Percentiles rank a stretch among this genome's conserved stretches.
Evolutionary conservation across 495 filamentous ascomycete genomes (phyloP).

Genomic region (Talaromyces wortmannii): DNA sequence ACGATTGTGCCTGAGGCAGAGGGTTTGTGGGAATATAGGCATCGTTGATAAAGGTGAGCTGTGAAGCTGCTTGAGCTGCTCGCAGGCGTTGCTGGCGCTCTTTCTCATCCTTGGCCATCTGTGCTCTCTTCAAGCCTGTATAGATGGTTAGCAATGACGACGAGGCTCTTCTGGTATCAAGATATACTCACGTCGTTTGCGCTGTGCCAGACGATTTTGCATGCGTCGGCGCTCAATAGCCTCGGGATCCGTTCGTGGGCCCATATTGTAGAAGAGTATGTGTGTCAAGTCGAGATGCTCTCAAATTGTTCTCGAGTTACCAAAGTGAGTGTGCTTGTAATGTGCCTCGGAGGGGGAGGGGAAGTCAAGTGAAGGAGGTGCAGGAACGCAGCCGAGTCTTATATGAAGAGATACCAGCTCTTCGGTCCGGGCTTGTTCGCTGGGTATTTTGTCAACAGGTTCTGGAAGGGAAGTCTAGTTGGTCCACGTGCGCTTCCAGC

Average conservation of each 20-base stretch:
- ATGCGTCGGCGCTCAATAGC: constrained; percentile 5
- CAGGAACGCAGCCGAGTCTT: too few species aligned
- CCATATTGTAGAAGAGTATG: constrained; percentile 4
- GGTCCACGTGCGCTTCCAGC: background rate
- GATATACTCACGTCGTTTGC: constrained; percentile 1
- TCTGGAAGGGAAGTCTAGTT: too few species aligned
- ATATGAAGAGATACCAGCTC: too few species aligned
- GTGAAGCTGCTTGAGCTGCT: constrained; percentile 5
- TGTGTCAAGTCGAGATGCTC: background rate
- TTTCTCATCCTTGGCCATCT: constrained; percentile 4
- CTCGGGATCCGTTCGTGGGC: constrained; percentile 4
- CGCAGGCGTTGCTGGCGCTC: constrained; percentile 4
- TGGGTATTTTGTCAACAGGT: too few species aligned
- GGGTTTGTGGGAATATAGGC: background rate
- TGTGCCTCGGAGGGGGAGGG: background rate
- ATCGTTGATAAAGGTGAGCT: constrained; percentile 3
- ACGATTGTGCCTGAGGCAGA: background rate
- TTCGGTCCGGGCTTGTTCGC: too few species aligned
- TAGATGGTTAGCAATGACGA: background rate
- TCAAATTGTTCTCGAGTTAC: background rate
- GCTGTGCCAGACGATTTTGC: constrained; percentile 5
- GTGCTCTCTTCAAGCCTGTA: constrained; percentile 1
- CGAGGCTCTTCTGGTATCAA: background rate
- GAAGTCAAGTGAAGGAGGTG: background rate
- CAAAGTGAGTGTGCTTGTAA: background rate